Evolutionary conservation across 768 basidiomycete species (phyloP).

Genomic region (Tylopilus balloui): DNA sequence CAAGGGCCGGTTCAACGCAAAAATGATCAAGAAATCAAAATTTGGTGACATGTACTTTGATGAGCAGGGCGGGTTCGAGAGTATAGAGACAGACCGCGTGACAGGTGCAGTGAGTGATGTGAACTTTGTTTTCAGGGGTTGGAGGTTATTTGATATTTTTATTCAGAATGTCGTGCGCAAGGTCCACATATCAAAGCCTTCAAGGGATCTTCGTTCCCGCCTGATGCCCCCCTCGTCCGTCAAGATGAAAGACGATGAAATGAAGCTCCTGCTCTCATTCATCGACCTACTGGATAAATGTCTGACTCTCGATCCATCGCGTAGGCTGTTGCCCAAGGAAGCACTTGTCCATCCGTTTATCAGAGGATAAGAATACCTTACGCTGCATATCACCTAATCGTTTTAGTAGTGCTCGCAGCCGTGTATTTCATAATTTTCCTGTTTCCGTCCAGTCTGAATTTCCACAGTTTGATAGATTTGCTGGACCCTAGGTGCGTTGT

Average conservation of each 20-base stretch:
- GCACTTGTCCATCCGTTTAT: slow-evolving; percentile 87
- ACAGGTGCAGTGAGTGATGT: slow-evolving; percentile 68
- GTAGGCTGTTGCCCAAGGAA: slow-evolving; percentile 86
- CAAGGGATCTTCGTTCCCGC: slow-evolving; percentile 74
- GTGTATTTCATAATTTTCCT: slow-evolving; percentile 25
- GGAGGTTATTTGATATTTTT: slow-evolving; percentile 18
- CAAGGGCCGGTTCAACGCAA: slow-evolving; percentile 88
- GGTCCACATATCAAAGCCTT: slow-evolving; percentile 78
- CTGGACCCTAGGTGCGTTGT: slow-evolving; percentile 5
- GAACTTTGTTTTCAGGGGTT: slow-evolving; percentile 1
- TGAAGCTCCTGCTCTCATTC: slow-evolving; percentile 71
- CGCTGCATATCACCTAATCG: slow-evolving; percentile 12
- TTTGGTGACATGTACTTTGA: slow-evolving; percentile 94
- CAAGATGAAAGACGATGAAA: slow-evolving; percentile 87
- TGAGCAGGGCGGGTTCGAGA: slow-evolving; percentile 82
- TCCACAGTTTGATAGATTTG: slow-evolving; percentile 13
- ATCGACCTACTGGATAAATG: slow-evolving; percentile 92
- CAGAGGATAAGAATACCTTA: slow-evolving; percentile 40
- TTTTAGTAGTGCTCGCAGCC: slow-evolving; percentile 11
- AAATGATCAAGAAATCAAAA: slow-evolving; percentile 91
- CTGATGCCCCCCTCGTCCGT: slow-evolving; percentile 75
- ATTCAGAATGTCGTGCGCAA: slow-evolving; percentile 76
- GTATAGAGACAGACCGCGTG: slow-evolving; percentile 77
- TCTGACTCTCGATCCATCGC: slow-evolving; percentile 77
- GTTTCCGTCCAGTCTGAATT: slow-evolving; percentile 1